Base-by-base conservation (phyloP, 2,329 filamentous ascomycete species). In the Colletotrichum tofieldiae region DNA sequence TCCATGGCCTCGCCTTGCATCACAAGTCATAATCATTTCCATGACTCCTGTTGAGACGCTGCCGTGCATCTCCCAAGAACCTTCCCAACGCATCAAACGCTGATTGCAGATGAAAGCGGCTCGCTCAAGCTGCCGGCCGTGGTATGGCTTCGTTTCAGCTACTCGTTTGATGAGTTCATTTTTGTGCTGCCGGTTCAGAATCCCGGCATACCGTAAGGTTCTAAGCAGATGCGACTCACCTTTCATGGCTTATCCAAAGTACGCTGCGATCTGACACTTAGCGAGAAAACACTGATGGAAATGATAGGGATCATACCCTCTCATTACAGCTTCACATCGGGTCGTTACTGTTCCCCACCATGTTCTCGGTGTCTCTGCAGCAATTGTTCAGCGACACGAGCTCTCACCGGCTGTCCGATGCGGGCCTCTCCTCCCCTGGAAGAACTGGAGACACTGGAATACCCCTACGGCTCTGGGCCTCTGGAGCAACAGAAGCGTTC, bases 1-100 rank as follows among this genome's bases (percentile, higher is more conserved):
- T 71, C 54, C 23, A 49, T 35, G 52, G 29, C 43, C 23, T 71
- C 65, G 43, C 35, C 51, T 32, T 23, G 43, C 41, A 32, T 14
- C 7, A 45, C 11, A 8, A 54, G 16, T 55, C 37, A 43, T 43
- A 35, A n/a, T 45, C 5, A 39, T 65, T 18, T 56, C 20, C 52
- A 60, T 63, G 54, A 69, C 65, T 65, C 45, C 47, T 59, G 45
- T 49, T 59, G 35, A 47, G 35, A 67, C 56, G 55, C 56, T 9
- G n/a, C 32, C n/a, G 49, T 35, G 32, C 67, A 55, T 47, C 39
- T 49, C 45, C 3, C 9, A 55, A 23, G 16, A 61, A 47, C 32
- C 9, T 67, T 18, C 23, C 9, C 54, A 52, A 35, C 9, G 35
- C 14, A 14, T 58, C 18, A 23, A 7, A 37, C 26, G 56, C 29